Evolutionary conservation across 225 moss, liverwort and hornwort species (phyloP).

Genomic region (Sphagnum tenellum): DNA sequence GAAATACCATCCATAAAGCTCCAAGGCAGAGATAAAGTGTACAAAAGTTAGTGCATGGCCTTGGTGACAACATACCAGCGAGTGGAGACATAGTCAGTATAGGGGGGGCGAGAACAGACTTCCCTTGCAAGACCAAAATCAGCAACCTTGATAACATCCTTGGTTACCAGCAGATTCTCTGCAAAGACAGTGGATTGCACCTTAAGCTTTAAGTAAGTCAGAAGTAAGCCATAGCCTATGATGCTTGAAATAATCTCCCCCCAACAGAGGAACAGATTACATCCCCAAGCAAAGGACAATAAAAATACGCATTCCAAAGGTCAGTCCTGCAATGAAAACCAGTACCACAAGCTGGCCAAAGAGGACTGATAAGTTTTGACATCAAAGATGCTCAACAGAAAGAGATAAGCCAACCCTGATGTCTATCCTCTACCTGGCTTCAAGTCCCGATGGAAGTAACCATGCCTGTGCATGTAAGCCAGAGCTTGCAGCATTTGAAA

Average conservation of each 20-base stretch:
- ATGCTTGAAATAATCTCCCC: too few species aligned
- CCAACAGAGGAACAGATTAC: too few species aligned
- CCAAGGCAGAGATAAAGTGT: too few species aligned
- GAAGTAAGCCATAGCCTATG: too few species aligned
- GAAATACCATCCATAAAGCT: not conserved
- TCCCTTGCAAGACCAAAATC: slow-evolving; percentile 69
- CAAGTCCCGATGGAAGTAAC: slow-evolving; percentile 85
- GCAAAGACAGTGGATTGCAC: not conserved
- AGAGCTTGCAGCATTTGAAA: slow-evolving; percentile 73
- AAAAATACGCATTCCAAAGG: too few species aligned
- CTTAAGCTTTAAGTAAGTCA: too few species aligned
- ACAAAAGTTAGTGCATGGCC: too few species aligned
- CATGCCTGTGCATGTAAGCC: slow-evolving; percentile 80
- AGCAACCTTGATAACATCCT: slow-evolving; percentile 66
- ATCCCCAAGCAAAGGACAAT: too few species aligned
- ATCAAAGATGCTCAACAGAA: not conserved
- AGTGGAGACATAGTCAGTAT: slow-evolving; percentile 65
- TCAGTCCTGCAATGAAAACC: too few species aligned
- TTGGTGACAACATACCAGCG: slow-evolving; percentile 35
- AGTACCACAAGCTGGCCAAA: too few species aligned
- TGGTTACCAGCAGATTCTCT: slow-evolving; percentile 67
- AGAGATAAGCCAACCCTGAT: too few species aligned
- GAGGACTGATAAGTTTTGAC: too few species aligned
- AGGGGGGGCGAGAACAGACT: slow-evolving; percentile 55
- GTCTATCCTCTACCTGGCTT: slow-evolving; percentile 61